Conservation (phyloP, 2,329 filamentous ascomycete genomes). For the Aspergillus hortae region DNA sequence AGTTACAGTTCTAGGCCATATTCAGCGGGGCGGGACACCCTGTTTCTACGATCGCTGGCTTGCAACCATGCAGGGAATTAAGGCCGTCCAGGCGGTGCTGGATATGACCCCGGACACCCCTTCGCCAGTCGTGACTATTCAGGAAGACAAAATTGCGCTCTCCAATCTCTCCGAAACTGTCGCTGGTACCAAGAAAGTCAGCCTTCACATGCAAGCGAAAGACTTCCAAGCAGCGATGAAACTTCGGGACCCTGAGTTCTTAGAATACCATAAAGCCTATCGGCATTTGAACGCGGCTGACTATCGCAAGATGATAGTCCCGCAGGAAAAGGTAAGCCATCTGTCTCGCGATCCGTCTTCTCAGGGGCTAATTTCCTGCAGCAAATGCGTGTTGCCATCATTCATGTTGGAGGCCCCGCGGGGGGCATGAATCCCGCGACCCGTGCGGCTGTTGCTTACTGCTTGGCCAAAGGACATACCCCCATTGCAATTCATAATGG, state of each 20-base stretch:
- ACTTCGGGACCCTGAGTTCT: conserved; percentile 86
- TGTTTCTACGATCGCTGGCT: conserved; percentile 93
- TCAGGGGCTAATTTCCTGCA: conserved; percentile 28
- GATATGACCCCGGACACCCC: conserved; percentile 83
- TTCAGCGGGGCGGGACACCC: conserved; percentile 88
- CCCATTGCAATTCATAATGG: conserved; percentile 92
- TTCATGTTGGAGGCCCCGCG: conserved; percentile 92
- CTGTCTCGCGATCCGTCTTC: background rate
- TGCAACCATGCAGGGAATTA: conserved; percentile 85
- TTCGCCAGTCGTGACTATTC: conserved; percentile 91
- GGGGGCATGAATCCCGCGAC: conserved; percentile 98
- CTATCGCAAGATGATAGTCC: conserved; percentile 64
- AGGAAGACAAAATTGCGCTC: conserved; percentile 92
- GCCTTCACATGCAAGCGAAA: conserved; percentile 76
- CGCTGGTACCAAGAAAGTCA: conserved; percentile 75
- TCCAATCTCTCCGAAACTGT: conserved; percentile 91
- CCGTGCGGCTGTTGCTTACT: conserved; percentile 87
- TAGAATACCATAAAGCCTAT: conserved; percentile 86
- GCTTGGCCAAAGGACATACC: conserved; percentile 83
- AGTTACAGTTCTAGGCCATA: conserved; percentile 90
- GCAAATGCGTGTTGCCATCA: conserved; percentile 88
- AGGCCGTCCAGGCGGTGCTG: conserved; percentile 85
- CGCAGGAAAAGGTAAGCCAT: conserved; percentile 62
- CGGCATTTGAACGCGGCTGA: conserved; percentile 82
- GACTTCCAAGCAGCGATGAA: conserved; percentile 85